These are phyloP conservation scores for Fraxinus angustifolia DNA, from an alignment of 305 asterid species.

Conservation along the genomic window DNA sequence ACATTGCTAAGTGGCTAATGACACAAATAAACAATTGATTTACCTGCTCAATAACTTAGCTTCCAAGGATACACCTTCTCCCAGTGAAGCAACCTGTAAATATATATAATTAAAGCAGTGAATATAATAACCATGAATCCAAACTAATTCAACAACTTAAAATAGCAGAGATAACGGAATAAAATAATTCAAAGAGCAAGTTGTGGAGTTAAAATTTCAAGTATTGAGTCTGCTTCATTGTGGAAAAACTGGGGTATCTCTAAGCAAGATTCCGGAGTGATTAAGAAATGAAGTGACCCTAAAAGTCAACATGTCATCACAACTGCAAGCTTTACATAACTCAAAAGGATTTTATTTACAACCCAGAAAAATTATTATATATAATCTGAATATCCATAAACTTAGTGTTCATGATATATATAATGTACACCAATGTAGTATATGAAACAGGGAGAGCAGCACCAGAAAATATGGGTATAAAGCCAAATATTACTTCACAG, in stretches of 20 bases:
- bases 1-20: slow-evolving; percentile 20
- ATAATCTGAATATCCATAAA: slow-evolving; percentile 7
- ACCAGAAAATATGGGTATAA: slow-evolving; percentile 14
- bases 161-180: slow-evolving; percentile 10
- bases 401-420: neutral
- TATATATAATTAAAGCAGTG: slow-evolving; percentile 16
- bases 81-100: slow-evolving; percentile 86
- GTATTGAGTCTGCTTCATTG: neutral
- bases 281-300: neutral
- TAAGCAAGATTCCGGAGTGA: neutral
- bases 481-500: neutral
- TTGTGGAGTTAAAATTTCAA: neutral
- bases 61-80: slow-evolving; percentile 96
- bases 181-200: neutral
- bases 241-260: neutral
- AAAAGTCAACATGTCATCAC: neutral
- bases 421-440: neutral
- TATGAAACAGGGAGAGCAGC: slow-evolving; percentile 12
- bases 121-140: slow-evolving; percentile 13
- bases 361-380: neutral
- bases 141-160: slow-evolving; percentile 18
- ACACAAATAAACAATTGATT: slow-evolving; percentile 19
- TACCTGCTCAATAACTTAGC: slow-evolving; percentile 89
- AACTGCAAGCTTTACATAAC: neutral
- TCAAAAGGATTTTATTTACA: neutral